Base-by-base conservation (phyloP, 768 basidiomycete genomes). In the Collybia nuda region DNA sequence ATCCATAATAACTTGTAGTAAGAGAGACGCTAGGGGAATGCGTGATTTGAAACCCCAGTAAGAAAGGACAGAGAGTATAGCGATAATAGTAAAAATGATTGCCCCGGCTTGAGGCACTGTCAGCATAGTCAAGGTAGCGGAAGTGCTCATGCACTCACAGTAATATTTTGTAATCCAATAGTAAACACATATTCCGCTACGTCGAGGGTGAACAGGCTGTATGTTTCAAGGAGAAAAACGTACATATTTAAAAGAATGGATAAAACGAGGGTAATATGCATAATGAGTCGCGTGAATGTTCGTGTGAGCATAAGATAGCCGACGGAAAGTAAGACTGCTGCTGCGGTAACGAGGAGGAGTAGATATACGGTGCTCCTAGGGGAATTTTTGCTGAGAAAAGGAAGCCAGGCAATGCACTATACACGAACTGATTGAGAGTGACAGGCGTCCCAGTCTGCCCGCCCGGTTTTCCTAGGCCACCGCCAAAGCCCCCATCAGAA, bases 1-100 rank as follows among this genome's bases (percentile, higher is more conserved):
- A 56, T 93, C 90, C 76, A 93, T 89, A 6, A 88, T 86, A 21
- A 89, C 84, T 66, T 92, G 89, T 3, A 93, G 77, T 2, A 92
- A 77, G 6, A 93, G 67, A 6, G 87, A 81, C 1, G 90, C 88
- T 2, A 94, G 72, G 0, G 90, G 90, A 45, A 94, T 93, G 24
- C 90, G 84, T 7, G 77, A 77, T 48, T 76, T 75, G 61, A 80
- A 85, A 17, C 84, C 89, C 56, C 76, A 89, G 71, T 93, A 93
- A 22, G 85, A 79, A 12, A 93, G 61, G 6, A 92, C 64, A 1
- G 88, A 90, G 47, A 93, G 64, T 23, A 92, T 53, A 0, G 90
- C 88, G 51, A 93, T 85, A 50, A 93, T 66, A 2, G 88, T 87
- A 73, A 91, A 91, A 51, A 93, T 84, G 58, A 93, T 88, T 2